phyloP scores from a whole-genome alignment of 495 filamentous ascomycete species.

The Lasiosphaeriaceae sp. region DNA sequence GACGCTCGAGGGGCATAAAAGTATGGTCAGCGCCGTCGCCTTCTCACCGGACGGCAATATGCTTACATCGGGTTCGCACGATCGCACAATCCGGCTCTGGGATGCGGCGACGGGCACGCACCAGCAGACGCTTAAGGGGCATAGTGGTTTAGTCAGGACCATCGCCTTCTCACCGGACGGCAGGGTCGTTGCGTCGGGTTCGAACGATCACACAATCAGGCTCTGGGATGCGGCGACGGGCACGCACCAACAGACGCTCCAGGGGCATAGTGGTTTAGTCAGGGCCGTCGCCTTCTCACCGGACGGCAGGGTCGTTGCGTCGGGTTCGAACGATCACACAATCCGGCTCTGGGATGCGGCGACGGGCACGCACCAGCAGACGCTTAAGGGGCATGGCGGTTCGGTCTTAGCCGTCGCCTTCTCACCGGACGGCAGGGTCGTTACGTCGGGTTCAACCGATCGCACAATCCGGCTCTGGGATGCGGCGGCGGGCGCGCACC shows the following conservation, averaged over 20 bases:
- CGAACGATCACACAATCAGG: neutral
- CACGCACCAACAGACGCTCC: conserved; percentile 3
- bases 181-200: conserved; percentile 1
- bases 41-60: neutral
- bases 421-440: conserved; percentile 5
- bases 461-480: no score
- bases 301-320: conserved; percentile 4
- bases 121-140: conserved; percentile 5
- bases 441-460: neutral
- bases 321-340: neutral
- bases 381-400: conserved; percentile 7
- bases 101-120: neutral
- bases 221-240: neutral
- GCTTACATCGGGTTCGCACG: neutral
- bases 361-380: neutral
- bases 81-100: neutral
- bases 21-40: neutral
- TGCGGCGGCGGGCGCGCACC: neutral
- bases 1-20: neutral
- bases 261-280: conserved; percentile 6
- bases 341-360: neutral
- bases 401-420: conserved; percentile 2
- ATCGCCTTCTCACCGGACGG: conserved; percentile 7
- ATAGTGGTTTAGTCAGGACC: conserved; percentile 3
- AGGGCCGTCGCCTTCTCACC: conserved; percentile 5